Evolutionary conservation across 2,329 filamentous ascomycete species (phyloP), one percentile per base, ranked within the genome.

Genomic region (Penicillium sp.): DNA sequence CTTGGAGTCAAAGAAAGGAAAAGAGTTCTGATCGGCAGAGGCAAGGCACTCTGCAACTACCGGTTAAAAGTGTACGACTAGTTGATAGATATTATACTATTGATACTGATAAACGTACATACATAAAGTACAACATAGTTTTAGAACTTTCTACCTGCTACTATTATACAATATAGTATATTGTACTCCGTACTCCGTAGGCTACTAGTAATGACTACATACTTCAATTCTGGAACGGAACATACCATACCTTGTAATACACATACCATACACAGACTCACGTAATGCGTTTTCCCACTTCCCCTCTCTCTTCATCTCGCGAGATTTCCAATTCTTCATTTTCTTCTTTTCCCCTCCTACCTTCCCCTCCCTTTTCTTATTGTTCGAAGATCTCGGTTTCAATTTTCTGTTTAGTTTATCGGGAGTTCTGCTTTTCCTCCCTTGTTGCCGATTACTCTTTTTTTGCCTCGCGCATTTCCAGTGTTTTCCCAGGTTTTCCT

Each of bases 391-490:
- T 62, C 59, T 63, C 60, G 62, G 59, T 66, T 66, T 62, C 43
- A 63, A 62, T 66, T 67, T 65, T 67, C 57, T 64, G 50, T 53
- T 53, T 53, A 52, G 50, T 66, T 66, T 65, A 61, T 65, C 58
- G 64, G 65, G 65, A 67, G 65, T 67, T 67, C 40, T 65, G 61
- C 63, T 67, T 62, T 58, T 58, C 56, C 59, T 56, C 61, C 57
- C 59, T 56, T 58, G 57, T 64, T 62, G 54, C 60, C 58, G 48
- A 47, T 63, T 55, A 49, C 58, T 56, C 52, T 50, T 63, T 59
- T 57, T 59, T 57, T 55, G 52, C 56, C 58, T 64, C 63, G 63
- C 59, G 51, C 59, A 60, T 62, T 64, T 48, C 58, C 50, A 54
- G 59, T 60, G 53, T 64, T 61, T 56, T 63, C 61, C 50, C 58